Evolutionary conservation across 2,329 filamentous ascomycete species (phyloP).

Genomic region (Plectosphaerella sp.): DNA sequence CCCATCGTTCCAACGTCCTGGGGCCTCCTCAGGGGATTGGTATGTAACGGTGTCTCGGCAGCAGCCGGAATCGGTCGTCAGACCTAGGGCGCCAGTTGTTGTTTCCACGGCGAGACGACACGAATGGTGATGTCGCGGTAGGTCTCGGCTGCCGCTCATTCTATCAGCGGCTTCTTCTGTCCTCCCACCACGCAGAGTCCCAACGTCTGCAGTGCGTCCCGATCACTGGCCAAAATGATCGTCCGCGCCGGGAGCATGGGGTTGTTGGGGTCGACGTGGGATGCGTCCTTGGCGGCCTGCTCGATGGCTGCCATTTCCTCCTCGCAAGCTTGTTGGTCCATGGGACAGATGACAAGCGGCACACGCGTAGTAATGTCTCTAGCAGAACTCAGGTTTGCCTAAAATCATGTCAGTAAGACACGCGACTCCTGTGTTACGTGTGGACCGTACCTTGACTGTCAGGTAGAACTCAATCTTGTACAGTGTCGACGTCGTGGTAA

Average conservation of each 20-base stretch:
- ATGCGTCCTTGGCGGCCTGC: conserved; percentile 89
- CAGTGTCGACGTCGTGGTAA: conserved; percentile 87
- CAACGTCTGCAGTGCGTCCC: conserved; percentile 55
- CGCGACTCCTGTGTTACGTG: conserved; percentile 6
- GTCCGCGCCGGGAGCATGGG: conserved; percentile 85
- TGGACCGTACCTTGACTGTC: conserved; percentile 71
- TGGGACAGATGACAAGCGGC: conserved; percentile 91
- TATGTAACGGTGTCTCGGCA: neutral
- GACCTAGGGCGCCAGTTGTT: too few relatives aligned
- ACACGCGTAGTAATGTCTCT: conserved; percentile 85
- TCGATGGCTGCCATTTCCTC: conserved; percentile 99
- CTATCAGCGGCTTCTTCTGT: conserved; percentile 62
- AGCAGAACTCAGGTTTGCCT: conserved; percentile 86
- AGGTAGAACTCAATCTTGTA: conserved; percentile 99
- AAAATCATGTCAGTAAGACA: conserved; percentile 12
- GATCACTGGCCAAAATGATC: conserved; percentile 77
- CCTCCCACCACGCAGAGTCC: conserved; percentile 60
- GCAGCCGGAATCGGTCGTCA: neutral
- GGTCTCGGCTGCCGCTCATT: conserved; percentile 30
- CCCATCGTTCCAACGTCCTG: too few relatives aligned
- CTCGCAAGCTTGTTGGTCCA: conserved; percentile 93
- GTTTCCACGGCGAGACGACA: too few relatives aligned
- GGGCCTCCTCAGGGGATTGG: too few relatives aligned
- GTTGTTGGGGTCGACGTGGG: conserved; percentile 81
- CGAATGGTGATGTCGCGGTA: neutral